Conservation (phyloP, 2,329 filamentous ascomycete species). For the Alternaria triticina region DNA sequence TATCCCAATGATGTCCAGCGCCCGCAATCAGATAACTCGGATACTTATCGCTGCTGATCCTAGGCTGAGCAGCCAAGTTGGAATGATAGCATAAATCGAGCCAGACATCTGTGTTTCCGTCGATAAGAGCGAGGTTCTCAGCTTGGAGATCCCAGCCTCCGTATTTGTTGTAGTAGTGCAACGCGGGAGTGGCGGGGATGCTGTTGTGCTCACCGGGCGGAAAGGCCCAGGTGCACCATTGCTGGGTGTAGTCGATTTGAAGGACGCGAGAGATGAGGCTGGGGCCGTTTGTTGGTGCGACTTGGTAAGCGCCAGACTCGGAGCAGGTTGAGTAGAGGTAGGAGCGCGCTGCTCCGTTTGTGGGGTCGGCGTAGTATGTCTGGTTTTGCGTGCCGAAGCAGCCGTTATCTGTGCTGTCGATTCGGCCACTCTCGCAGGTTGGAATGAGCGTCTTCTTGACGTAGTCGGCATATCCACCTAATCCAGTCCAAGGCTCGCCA, state of each 20-base stretch:
- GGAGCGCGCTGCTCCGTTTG: slow-evolving; percentile 51
- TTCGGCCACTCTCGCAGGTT: slow-evolving; percentile 52
- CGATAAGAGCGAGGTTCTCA: slow-evolving; percentile 58
- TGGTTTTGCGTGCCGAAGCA: slow-evolving; percentile 57
- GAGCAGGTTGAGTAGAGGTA: slow-evolving; percentile 60
- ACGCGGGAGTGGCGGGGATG: slow-evolving; percentile 54
- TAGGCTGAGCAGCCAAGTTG: slow-evolving; percentile 45
- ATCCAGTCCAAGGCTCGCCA: slow-evolving; percentile 58
- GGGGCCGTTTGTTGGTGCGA: slow-evolving; percentile 53
- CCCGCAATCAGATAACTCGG: slow-evolving; percentile 59
- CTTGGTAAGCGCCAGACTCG: slow-evolving; percentile 59
- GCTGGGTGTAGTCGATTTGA: slow-evolving; percentile 58
- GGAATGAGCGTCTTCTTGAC: slow-evolving; percentile 56
- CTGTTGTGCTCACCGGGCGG: slow-evolving; percentile 54
- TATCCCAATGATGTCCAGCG: slow-evolving; percentile 62
- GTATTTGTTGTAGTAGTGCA: slow-evolving; percentile 54
- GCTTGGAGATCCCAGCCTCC: slow-evolving; percentile 57
- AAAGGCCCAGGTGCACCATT: slow-evolving; percentile 64
- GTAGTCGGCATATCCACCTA: slow-evolving; percentile 61
- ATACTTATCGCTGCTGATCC: slow-evolving; percentile 52
- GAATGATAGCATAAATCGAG: slow-evolving; percentile 60
- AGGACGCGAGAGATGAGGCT: slow-evolving; percentile 57
- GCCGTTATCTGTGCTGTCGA: slow-evolving; percentile 46
- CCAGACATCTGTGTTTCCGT: slow-evolving; percentile 62
- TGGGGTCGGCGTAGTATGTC: slow-evolving; percentile 53